Conservation (phyloP, 768 basidiomycete genomes). For the Boletus reticuloceps region DNA sequence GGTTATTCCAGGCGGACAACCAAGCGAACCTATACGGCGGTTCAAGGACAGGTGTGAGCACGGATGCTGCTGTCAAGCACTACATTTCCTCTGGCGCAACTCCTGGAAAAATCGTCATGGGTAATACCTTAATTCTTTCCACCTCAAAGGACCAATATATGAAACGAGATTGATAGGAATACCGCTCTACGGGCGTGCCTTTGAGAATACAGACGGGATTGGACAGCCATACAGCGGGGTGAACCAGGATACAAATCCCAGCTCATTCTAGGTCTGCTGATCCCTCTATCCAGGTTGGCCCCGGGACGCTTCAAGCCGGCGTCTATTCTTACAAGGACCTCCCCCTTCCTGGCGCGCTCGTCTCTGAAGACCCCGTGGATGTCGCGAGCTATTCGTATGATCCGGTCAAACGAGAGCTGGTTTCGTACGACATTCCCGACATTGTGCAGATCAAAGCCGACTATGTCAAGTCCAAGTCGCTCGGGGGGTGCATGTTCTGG, state of each 20-base stretch:
- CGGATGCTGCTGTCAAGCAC: constrained; percentile 62
- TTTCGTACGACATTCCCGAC: constrained; percentile 74
- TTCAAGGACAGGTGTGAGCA: constrained; percentile 58
- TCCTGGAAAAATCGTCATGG: constrained; percentile 64
- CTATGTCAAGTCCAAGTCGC: constrained; percentile 57
- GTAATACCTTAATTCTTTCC: constrained; percentile 27
- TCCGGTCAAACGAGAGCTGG: constrained; percentile 58
- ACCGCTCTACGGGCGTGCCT: constrained; percentile 79
- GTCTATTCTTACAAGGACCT: constrained; percentile 72
- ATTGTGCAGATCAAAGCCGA: constrained; percentile 65
- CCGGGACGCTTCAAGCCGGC: constrained; percentile 43
- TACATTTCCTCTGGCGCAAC: constrained; percentile 63
- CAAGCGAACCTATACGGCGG: constrained; percentile 73
- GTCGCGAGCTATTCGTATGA: constrained; percentile 82
- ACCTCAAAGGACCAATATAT: neutral
- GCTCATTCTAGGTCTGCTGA: neutral
- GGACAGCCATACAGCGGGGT: constrained; percentile 69
- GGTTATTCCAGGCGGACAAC: constrained; percentile 39
- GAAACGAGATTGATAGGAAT: constrained; percentile 43
- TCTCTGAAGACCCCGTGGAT: constrained; percentile 64
- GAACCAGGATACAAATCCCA: constrained; percentile 15
- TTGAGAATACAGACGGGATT: constrained; percentile 66
- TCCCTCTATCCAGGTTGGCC: constrained; percentile 50
- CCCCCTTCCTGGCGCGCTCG: constrained; percentile 58
- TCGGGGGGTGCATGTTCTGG: constrained; percentile 78